Base-by-base conservation (phyloP, 495 filamentous ascomycete species). In the Hyaloscypha variabilis region DNA sequence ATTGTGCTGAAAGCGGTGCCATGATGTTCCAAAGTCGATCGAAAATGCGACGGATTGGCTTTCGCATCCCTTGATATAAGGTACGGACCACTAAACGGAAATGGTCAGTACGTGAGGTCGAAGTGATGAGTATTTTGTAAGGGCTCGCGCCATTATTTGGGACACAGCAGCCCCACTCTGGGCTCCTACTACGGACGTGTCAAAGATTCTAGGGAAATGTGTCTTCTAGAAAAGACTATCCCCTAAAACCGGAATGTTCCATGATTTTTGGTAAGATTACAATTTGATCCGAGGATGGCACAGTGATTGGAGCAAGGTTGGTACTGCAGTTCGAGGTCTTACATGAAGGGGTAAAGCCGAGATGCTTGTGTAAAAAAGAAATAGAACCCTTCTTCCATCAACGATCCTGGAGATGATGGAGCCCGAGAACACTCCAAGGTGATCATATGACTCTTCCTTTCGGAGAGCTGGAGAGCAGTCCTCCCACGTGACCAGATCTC, bases 21-120 rank as follows among this genome's bases (percentile, higher is more conserved):
- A 76, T 54, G 71, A 71, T 14, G 31, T 66, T 3, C 74, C 74
- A 30, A 69, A 73, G 58, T 76, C 71, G 11, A 31, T 50, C 31
- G 74, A 76, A 49, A 75, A 71, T 6, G 74, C 74, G 24, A 76
- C 63, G 24, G 74, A 76, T 49, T 76, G 74, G 10, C 71, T 72
- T 53, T 76, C 74, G 60, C 74, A 73, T 29, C 74, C 74, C 26
- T 74, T 65, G 51, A 74, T 72, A 30, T 76, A 76, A 2, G 39
- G 42, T 19, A 69, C 70, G 11, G 73, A 74, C 73, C 73, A 76
- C 51, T 54, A 17, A 4, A 29, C 26, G 6, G 51, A 54, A 29
- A n/a, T n/a, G n/a, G n/a, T 54, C n/a, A 54, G 51, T 25, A 24
- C 26, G 24, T 25, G 26, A 54, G 23, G 6, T 19, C 23, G 19